Conservation (phyloP, 139 green algal genomes). For the Coccomyxa sp. region DNA sequence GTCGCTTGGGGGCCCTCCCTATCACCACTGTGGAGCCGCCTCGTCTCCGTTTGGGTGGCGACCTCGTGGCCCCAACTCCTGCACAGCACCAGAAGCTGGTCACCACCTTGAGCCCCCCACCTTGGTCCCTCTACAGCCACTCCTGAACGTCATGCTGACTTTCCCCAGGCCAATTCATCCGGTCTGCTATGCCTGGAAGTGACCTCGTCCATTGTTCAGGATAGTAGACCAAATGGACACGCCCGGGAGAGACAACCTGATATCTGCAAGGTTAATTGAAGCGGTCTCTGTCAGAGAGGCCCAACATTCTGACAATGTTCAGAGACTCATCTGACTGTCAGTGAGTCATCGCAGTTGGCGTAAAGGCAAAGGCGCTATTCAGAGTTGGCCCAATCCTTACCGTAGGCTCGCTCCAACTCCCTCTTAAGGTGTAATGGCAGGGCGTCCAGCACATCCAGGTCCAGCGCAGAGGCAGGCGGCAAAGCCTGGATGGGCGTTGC, state of each 20-base stretch:
- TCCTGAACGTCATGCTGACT: too few species aligned
- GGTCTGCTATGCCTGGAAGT: too few species aligned
- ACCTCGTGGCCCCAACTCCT: too few species aligned
- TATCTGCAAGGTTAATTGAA: too few species aligned
- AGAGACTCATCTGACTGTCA: background rate
- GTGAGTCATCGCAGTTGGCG: background rate
- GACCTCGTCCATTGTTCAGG: background rate
- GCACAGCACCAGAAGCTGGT: too few species aligned
- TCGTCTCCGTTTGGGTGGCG: background rate
- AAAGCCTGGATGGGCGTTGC: slow-evolving; percentile 21
- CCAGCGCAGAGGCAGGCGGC: slow-evolving; percentile 57
- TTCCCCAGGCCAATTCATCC: too few species aligned
- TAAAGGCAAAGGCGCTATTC: background rate
- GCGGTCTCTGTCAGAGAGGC: too few species aligned
- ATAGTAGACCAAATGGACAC: too few species aligned
- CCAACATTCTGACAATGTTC: background rate
- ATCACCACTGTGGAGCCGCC: background rate
- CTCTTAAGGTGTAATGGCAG: slow-evolving; percentile 56
- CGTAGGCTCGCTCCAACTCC: slow-evolving; percentile 70
- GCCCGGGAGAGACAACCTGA: too few species aligned
- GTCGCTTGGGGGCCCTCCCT: background rate
- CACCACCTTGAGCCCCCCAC: too few species aligned
- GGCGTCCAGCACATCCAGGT: slow-evolving; percentile 57
- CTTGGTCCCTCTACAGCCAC: too few species aligned
- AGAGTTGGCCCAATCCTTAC: background rate